Evolutionary conservation across 129 eudicot genomes (phyloP).

Genomic region (Tanacetum coccineum): DNA sequence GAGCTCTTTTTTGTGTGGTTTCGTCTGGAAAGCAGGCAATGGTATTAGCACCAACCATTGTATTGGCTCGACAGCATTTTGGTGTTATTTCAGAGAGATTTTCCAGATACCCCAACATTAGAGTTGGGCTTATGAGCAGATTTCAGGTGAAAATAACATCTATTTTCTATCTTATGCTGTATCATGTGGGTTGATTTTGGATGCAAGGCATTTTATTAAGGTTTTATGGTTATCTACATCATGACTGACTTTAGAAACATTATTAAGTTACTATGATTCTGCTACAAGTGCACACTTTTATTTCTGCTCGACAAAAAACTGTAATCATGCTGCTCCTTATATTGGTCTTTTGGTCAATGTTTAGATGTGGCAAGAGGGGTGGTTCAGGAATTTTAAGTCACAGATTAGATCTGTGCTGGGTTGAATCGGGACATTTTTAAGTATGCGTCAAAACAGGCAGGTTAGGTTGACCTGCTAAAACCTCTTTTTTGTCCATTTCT

Average conservation of each 20-base stretch:
- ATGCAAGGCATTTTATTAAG: not conserved
- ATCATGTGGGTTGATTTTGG: not conserved
- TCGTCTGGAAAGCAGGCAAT: slow-evolving; percentile 94
- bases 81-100: slow-evolving; percentile 83
- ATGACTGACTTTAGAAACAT: not conserved
- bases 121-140: slow-evolving; percentile 95
- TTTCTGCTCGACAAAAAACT: not conserved
- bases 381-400: not conserved
- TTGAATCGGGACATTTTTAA: not conserved
- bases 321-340: not conserved
- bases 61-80: slow-evolving; percentile 90
- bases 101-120: slow-evolving; percentile 59
- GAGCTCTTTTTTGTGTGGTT: slow-evolving; percentile 85
- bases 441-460: no score
- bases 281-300: not conserved
- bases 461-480: no score
- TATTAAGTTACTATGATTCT: slow-evolving; percentile 1
- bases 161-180: not conserved
- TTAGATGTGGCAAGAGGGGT: slow-evolving; percentile 1
- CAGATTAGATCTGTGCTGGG: not conserved
- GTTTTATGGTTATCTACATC: not conserved
- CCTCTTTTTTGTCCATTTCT: no score
- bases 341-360: slow-evolving; percentile 1
- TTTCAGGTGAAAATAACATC: slow-evolving; percentile 66
- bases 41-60: slow-evolving; percentile 96